Percentiles rank a stretch among this genome's conserved stretches.
Evolutionary conservation across 805 yeast species (phyloP).

Genomic region (Candida broadrunensis): DNA sequence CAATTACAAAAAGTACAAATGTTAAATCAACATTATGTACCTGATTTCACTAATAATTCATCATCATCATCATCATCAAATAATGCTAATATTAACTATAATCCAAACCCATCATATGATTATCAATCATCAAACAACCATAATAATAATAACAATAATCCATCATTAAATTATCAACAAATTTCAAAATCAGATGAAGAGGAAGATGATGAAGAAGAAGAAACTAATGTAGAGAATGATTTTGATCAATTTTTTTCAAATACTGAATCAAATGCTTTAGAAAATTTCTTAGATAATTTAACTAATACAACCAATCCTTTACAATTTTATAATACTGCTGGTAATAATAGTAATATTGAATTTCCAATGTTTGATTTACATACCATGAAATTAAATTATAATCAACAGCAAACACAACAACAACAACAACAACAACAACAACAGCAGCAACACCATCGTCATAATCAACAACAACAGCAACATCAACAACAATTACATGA

Average conservation of each 20-base stretch:
- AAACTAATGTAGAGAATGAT: conserved; percentile 18
- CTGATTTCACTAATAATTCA: conserved; percentile 1
- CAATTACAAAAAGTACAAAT: conserved; percentile 37
- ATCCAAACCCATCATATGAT: not conserved
- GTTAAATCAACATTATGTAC: conserved; percentile 16
- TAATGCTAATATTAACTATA: no score
- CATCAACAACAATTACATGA: not conserved
- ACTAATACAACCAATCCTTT: conserved; percentile 28
- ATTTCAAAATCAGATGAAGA: not conserved
- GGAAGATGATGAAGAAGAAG: conserved; percentile 6
- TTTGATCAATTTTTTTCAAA: conserved; percentile 34
- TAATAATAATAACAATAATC: not conserved
- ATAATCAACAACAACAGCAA: not conserved
- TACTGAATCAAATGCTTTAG: conserved; percentile 37
- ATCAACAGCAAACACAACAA: not conserved
- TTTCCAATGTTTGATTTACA: conserved; percentile 23
- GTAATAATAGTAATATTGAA: not conserved
- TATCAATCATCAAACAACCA: not conserved
- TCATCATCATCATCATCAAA: not conserved
- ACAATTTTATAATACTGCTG: conserved; percentile 23
- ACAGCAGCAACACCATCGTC: not conserved
- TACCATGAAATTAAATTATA: conserved; percentile 21
- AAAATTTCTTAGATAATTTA: conserved; percentile 39
- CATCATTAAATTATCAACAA: not conserved
- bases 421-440: not conserved